Base-by-base conservation (phyloP, 495 filamentous ascomycete genomes). In the Pseudevernia furfuracea region DNA sequence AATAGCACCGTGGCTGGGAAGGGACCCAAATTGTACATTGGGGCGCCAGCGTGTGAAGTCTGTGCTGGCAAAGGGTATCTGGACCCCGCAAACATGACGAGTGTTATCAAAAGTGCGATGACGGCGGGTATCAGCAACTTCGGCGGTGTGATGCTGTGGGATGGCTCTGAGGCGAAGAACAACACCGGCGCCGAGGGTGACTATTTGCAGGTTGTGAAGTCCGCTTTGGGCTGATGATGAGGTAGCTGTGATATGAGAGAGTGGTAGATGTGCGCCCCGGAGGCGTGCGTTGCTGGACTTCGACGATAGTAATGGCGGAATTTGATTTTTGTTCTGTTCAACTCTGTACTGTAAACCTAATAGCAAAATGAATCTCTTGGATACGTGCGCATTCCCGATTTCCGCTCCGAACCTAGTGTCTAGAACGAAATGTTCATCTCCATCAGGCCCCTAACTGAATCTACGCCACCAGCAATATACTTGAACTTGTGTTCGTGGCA, bases 131-230 rank as follows among this genome's bases (percentile, higher is more conserved):
- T 64, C 1, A 43, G 64, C 15, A 76, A 77, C 30, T 79, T 82
- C 64, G 82, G 81, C 3, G 82, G 82, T 21, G 71, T 84, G 44
- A 79, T 82, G 82, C 71, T 84, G 71, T 84, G 82, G 82, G 77
- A 77, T 66, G 82, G 74, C 21, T 44, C 62, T 1, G 64, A 68
- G 52, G 73, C 43, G 25, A 58, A 49, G 60, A 48, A 48, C 58
- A 75, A 75, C 68, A 59, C 28, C 4, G 41, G 41, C 6, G 34
- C 15, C 32, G 41, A 43, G 8, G 58, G 23, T 21, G 53, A 43
- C 21, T 64, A 64, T 28, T 28, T 59, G 55, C 3, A 49, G 56
- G 53, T 59, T 41, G 41, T 64, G 1, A 64, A 58, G 41, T 41
- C 55, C 1, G 55, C 62, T 49, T 34, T 64, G 28, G 10, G 3